Base-by-base conservation (phyloP, 495 filamentous ascomycete genomes). In the Talaromyces wortmannii region DNA sequence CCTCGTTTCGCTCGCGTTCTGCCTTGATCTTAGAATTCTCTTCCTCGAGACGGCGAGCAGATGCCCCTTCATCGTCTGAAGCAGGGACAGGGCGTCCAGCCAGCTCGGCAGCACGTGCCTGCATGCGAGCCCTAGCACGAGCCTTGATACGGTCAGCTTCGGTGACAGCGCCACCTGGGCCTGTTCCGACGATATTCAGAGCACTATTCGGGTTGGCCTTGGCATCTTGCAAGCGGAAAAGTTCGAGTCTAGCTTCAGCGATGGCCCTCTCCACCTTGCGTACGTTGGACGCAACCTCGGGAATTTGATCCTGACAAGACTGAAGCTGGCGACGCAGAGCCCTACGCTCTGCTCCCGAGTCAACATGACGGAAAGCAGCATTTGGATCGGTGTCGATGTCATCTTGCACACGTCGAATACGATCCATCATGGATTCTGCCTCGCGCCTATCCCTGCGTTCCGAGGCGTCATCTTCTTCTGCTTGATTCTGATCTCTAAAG, bases 41-140 rank as follows among this genome's bases (percentile, higher is more conserved):
- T 52, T 92, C 87, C 63, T 97, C 92, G 31, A 97, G 66, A 11
- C 89, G 81, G 69, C 90, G 88, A 56, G 86, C 75, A 40, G 91
- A 86, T 8, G 90, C 89, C 53, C 83, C 89, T 6, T 83, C 78
- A 63, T 91, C 88, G 55, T 89, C 83, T 40, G 80, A 73, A 10
- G 76, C 68, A 12, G 77, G 71, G 29, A 85, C 70, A 59, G 90
- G 88, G 65, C 84, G 87, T 40, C 95, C 95, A 45, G 91, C 88
- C 59, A 99, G 73, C 40, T 92, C 92, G 49, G 95, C 95, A 60
- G 92, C 89, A 44, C 92, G 87, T 57, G 96, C 91, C 73, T 97
- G 92, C 94, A 99, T 97, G 82, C 96, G 94, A 42, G 92, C 92
- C 68, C 90, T 95, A 32, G 95, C 92, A 49, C 92, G 84, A 18